These are phyloP conservation scores for Helotiales sp. DNA, from an alignment of 2,329 filamentous ascomycete species.

Conservation along the genomic window DNA sequence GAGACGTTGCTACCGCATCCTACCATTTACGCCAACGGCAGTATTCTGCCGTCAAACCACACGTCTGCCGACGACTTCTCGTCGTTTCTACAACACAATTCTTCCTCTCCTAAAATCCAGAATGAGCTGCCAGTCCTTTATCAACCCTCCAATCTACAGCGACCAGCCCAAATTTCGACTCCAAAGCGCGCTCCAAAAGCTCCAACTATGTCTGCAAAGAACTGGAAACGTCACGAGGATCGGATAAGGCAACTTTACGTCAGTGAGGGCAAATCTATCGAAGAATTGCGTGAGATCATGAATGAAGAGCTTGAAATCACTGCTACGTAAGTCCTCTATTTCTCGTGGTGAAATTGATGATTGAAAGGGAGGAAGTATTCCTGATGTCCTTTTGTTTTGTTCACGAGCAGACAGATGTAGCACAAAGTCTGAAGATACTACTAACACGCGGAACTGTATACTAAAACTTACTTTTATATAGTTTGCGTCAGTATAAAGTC, in stretches of 20 bases:
- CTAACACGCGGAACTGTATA: background rate
- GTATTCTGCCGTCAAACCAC: background rate
- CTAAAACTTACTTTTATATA: conserved; percentile 7
- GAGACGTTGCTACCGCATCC: background rate
- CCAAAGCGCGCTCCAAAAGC: conserved; percentile 20
- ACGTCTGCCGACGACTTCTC: conserved; percentile 1
- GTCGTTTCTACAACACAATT: background rate
- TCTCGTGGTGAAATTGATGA: conserved; percentile 3
- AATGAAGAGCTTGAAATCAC: conserved; percentile 16
- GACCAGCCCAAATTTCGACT: conserved; percentile 1
- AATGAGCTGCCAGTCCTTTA: background rate
- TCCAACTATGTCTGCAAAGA: conserved; percentile 17
- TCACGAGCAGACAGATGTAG: background rate
- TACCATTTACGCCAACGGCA: background rate
- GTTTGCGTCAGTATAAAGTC: conserved; percentile 16
- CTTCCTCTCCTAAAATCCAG: conserved; percentile 1
- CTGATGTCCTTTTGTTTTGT: background rate
- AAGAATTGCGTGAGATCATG: conserved; percentile 14
- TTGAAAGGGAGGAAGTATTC: conserved; percentile 1
- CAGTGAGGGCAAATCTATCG: conserved; percentile 6
- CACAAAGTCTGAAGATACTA: background rate
- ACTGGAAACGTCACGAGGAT: conserved; percentile 13
- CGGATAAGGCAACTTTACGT: conserved; percentile 19
- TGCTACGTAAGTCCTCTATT: conserved; percentile 15
- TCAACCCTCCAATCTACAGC: conserved; percentile 2